Evolutionary conservation across 2,329 filamentous ascomycete genomes (phyloP).

Genomic region (Xylariales sp.): DNA sequence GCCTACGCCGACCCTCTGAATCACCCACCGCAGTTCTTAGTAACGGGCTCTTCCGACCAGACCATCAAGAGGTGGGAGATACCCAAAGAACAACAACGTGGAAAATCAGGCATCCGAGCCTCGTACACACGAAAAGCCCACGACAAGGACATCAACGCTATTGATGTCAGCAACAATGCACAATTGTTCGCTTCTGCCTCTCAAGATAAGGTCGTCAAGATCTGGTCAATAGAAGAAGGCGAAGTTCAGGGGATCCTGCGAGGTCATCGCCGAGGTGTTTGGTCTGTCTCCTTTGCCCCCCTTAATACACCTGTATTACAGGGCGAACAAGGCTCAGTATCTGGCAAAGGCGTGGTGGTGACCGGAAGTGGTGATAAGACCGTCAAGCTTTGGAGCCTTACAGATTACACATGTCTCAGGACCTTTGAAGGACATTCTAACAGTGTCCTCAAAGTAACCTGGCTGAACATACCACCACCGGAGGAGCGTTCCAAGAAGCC

Average conservation of each 20-base stretch:
- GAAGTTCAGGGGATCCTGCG: conserved; percentile 91
- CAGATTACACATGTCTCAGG: conserved; percentile 90
- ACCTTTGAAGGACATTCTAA: conserved; percentile 98
- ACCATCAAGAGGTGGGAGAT: conserved; percentile 96
- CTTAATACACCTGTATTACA: conserved; percentile 78
- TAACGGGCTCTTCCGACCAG: conserved; percentile 95
- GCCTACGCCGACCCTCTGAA: conserved; percentile 79
- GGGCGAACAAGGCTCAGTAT: conserved; percentile 76
- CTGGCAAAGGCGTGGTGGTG: conserved; percentile 82
- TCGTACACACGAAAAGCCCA: conserved; percentile 93
- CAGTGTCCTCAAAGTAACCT: conserved; percentile 91
- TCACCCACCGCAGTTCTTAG: conserved; percentile 83
- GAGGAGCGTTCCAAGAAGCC: conserved; percentile 67
- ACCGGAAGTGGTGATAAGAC: conserved; percentile 97
- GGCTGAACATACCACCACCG: conserved; percentile 72
- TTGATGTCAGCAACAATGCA: conserved; percentile 80
- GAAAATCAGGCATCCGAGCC: conserved; percentile 70
- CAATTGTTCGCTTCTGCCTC: conserved; percentile 95
- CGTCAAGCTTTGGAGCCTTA: conserved; percentile 92
- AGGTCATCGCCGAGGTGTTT: conserved; percentile 94
- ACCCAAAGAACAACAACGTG: conserved; percentile 60
- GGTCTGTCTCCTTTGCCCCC: conserved; percentile 92
- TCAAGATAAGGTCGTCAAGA: conserved; percentile 96
- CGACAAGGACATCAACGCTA: conserved; percentile 98
- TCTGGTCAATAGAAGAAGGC: conserved; percentile 91